These are phyloP conservation scores for Populus hybrid DNA, from an alignment of 441 rosid genomes.

Conservation along the genomic window DNA sequence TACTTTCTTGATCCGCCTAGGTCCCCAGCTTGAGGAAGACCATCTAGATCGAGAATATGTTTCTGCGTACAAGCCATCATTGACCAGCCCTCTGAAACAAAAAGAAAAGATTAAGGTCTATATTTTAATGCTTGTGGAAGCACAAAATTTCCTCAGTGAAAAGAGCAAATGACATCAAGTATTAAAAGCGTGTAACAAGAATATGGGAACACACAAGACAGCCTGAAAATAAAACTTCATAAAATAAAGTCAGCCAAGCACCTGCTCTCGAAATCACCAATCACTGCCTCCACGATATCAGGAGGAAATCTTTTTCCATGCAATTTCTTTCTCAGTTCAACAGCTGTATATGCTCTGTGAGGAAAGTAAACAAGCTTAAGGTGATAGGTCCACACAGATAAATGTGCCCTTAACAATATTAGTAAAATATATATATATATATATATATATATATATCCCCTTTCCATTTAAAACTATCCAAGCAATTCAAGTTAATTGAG, in stretches of 20 bases:
- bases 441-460: not conserved
- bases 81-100: constrained; percentile 64
- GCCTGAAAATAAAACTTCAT: not conserved
- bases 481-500: not conserved
- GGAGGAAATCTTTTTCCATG: constrained; percentile 50
- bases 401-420: not conserved
- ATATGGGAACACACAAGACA: not conserved
- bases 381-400: not conserved
- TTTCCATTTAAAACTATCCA: not conserved
- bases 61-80: constrained; percentile 79
- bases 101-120: constrained; percentile 13
- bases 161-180: not conserved
- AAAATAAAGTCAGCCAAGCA: constrained; percentile 20
- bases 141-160: not conserved
- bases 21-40: constrained; percentile 90
- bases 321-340: constrained; percentile 73
- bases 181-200: not conserved
- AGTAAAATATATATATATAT: not conserved
- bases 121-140: not conserved
- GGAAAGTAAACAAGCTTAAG: constrained; percentile 13
- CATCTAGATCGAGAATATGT: constrained; percentile 71
- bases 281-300: constrained; percentile 44
- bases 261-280: constrained; percentile 56
- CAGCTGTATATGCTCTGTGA: constrained; percentile 61
- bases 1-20: constrained; percentile 83